Percentiles rank a stretch among this genome's conserved stretches.
Evolutionary conservation across 495 filamentous ascomycete genomes (phyloP).

Genomic region (Penicillium coprophilum): DNA sequence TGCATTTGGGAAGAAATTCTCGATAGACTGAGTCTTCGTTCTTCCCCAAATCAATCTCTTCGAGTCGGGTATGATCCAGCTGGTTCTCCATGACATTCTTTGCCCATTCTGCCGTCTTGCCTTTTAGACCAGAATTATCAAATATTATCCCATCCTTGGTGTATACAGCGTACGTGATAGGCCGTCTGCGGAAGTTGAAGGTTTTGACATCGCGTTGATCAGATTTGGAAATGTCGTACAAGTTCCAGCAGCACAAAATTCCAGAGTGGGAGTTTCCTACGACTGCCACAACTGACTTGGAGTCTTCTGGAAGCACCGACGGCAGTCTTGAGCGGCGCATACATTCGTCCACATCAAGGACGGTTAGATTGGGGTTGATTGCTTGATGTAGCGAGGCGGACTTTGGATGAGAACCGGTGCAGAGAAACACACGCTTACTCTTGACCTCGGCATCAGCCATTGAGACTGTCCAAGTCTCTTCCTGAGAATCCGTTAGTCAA

Average conservation of each 20-base stretch:
- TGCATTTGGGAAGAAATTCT: not conserved
- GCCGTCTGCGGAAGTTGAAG: not conserved
- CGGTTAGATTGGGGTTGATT: not conserved
- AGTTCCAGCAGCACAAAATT: not conserved
- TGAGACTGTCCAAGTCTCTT: not conserved
- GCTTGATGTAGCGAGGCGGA: not conserved
- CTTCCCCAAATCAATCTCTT: not conserved
- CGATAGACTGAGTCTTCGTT: not conserved
- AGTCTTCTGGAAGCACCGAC: not conserved
- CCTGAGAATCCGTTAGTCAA: not conserved
- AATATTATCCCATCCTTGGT: not conserved
- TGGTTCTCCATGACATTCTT: not conserved
- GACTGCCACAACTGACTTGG: not conserved
- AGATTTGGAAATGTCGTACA: not conserved
- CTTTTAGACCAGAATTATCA: not conserved
- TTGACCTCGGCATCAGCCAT: not conserved
- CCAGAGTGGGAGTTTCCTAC: not conserved
- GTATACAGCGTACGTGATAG: not conserved
- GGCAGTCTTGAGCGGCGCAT: not conserved
- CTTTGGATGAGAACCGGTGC: not conserved
- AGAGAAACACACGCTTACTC: not conserved
- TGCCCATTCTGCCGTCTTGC: not conserved
- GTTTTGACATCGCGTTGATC: not conserved
- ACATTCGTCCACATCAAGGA: not conserved
- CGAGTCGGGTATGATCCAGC: not conserved